Conservation (phyloP, 768 basidiomycete species). For the Mycena chlorophos region DNA sequence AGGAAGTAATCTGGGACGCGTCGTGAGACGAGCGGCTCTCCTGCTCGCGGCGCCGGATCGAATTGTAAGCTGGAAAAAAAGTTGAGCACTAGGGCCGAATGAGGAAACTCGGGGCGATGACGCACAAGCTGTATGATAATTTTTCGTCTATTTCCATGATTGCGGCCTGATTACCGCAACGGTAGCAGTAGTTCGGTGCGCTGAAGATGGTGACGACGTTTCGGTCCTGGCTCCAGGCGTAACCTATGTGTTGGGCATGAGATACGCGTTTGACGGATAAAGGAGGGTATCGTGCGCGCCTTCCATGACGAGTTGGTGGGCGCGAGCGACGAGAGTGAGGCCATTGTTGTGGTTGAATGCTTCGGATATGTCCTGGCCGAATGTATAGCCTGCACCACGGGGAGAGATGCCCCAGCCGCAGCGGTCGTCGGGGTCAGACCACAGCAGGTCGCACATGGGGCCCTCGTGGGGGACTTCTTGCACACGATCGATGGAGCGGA, state of each 20-base stretch:
- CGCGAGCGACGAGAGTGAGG: constrained; percentile 89
- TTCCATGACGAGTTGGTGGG: constrained; percentile 96
- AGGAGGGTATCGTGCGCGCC: constrained; percentile 49
- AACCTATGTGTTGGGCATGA: constrained; percentile 48
- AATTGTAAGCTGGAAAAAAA: constrained; percentile 83
- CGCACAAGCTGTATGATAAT: constrained; percentile 89
- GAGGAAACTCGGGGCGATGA: constrained; percentile 23
- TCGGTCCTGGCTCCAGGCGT: constrained; percentile 98
- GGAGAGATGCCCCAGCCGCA: constrained; percentile 99
- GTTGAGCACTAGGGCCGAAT: constrained; percentile 11
- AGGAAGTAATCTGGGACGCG: constrained; percentile 95
- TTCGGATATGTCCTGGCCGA: constrained; percentile 98
- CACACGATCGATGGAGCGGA: constrained; percentile 96
- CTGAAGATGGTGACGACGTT: constrained; percentile 99
- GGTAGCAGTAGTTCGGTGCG: constrained; percentile 99
- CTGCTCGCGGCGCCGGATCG: constrained; percentile 97
- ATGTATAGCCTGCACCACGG: constrained; percentile 97
- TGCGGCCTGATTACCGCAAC: constrained; percentile 98
- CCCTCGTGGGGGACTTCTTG: constrained; percentile 99
- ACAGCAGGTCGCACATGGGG: constrained; percentile 98
- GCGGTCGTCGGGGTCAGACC: constrained; percentile 99
- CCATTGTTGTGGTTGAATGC: constrained; percentile 99
- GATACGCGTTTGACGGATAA: constrained; percentile 1
- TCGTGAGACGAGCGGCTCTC: constrained; percentile 95
- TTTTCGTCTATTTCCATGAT: constrained; percentile 99